A percentile compares a stretch with the other conserved stretches of the same genome.
phyloP scores from a whole-genome alignment of 768 basidiomycete species.

The Boletus speciosus region DNA sequence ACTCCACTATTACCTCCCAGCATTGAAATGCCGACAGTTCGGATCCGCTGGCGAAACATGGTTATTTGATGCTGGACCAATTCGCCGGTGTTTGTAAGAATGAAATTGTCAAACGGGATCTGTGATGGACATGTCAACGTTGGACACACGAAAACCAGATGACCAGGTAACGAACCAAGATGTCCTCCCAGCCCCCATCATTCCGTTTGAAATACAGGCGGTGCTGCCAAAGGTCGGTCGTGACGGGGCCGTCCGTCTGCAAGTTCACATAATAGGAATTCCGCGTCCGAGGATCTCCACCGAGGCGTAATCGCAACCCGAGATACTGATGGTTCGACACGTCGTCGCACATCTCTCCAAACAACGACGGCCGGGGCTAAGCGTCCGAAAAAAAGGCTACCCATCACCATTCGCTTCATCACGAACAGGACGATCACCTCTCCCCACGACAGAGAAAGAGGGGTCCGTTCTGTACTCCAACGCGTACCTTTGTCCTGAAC shows the following conservation, averaged over 20 bases:
- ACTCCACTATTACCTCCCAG: slow-evolving; percentile 79
- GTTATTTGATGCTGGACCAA: slow-evolving; percentile 64
- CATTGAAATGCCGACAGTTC: slow-evolving; percentile 82
- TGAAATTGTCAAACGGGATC: slow-evolving; percentile 80
- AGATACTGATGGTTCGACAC: slow-evolving; percentile 79
- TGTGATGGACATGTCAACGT: slow-evolving; percentile 30
- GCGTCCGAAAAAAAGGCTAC: not conserved
- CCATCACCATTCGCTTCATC: not conserved
- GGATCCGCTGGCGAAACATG: slow-evolving; percentile 73
- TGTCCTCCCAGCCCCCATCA: slow-evolving; percentile 74
- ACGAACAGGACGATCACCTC: not conserved
- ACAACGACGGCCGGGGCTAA: slow-evolving; percentile 75
- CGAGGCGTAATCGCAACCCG: slow-evolving; percentile 71
- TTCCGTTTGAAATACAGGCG: slow-evolving; percentile 72
- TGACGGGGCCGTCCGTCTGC: slow-evolving; percentile 79
- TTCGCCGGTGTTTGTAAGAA: slow-evolving; percentile 71
- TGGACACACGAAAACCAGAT: not conserved
- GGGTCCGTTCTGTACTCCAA: not conserved
- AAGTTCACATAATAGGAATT: slow-evolving; percentile 92
- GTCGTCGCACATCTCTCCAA: slow-evolving; percentile 84
- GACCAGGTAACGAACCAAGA: slow-evolving; percentile 51
- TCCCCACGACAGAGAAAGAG: not conserved
- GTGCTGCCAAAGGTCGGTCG: slow-evolving; percentile 93
- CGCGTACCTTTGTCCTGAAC: slow-evolving; percentile 74
- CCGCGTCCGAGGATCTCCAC: slow-evolving; percentile 71